A percentile compares a stretch with the other conserved stretches of the same genome.
Conservation (phyloP, 768 basidiomycete species). For the Paxillus rubicundulus region DNA sequence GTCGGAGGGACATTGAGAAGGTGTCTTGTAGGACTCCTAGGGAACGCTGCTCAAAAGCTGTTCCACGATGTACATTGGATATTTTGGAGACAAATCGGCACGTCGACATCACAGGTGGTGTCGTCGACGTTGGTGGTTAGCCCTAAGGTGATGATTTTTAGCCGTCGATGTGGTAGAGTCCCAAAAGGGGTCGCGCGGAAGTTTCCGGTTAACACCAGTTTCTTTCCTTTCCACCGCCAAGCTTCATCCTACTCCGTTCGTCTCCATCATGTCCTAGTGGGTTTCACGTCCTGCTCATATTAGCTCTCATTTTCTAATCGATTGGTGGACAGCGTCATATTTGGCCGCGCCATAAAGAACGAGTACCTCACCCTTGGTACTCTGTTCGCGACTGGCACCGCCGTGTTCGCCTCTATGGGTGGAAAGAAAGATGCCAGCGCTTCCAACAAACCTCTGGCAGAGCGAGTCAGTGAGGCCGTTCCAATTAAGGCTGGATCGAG, state of each 20-base stretch:
- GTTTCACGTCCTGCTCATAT: conserved; percentile 16
- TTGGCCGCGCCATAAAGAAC: conserved; percentile 78
- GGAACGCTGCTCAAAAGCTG: conserved; percentile 71
- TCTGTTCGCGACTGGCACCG: conserved; percentile 55
- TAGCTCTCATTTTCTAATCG: conserved; percentile 7
- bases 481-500: conserved; percentile 65
- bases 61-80: conserved; percentile 67
- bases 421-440: conserved; percentile 48
- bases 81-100: conserved; percentile 6
- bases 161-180: no score
- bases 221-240: conserved; percentile 5
- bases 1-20: conserved; percentile 76
- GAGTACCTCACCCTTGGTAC: conserved; percentile 76
- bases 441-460: conserved; percentile 40
- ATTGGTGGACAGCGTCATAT: conserved; percentile 52
- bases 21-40: conserved; percentile 55
- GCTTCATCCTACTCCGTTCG: neutral
- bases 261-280: conserved; percentile 45
- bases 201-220: conserved; percentile 12
- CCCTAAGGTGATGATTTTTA: no score
- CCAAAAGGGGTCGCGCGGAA: conserved; percentile 24
- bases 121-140: neutral
- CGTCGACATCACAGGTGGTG: neutral
- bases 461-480: conserved; percentile 62
- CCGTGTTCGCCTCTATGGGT: conserved; percentile 53